These are phyloP conservation scores for Botrytis squamosa DNA, from an alignment of 2,329 filamentous ascomycete species.

Conservation along the genomic window DNA sequence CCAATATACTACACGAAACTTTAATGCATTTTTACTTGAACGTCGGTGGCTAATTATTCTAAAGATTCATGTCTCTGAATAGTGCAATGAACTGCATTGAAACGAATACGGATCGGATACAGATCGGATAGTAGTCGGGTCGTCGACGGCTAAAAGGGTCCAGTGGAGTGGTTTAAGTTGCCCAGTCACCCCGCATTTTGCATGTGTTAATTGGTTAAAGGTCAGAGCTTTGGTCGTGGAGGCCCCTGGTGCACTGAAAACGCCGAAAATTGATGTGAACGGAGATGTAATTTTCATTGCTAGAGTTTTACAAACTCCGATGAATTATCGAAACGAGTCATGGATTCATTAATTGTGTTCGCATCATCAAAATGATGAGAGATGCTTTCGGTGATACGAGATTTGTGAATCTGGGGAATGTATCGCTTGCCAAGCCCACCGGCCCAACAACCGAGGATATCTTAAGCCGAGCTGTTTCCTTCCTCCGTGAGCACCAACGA, in stretches of 20 bases:
- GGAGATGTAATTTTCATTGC: background rate
- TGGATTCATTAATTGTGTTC: background rate
- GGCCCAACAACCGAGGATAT: constrained; percentile 16
- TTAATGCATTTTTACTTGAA: background rate
- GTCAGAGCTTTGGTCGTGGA: constrained; percentile 1
- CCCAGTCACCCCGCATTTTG: constrained; percentile 19
- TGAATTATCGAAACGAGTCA: background rate
- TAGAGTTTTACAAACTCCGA: background rate
- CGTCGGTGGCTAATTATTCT: background rate
- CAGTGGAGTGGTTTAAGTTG: background rate
- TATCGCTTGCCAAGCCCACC: background rate
- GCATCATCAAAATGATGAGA: background rate
- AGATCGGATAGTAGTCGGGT: background rate
- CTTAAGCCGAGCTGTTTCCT: constrained; percentile 18
- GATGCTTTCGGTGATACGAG: background rate
- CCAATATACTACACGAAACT: background rate
- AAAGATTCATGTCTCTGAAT: too few species aligned
- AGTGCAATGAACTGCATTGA: background rate
- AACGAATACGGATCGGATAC: background rate
- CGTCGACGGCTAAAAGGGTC: background rate
- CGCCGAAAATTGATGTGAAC: background rate
- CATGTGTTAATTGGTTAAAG: constrained; percentile 10
- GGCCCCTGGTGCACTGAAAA: background rate
- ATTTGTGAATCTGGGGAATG: constrained; percentile 6
- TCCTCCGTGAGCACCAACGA: background rate